Base-by-base conservation (phyloP, 768 basidiomycete species). In the Candolleomyces eurysporus region DNA sequence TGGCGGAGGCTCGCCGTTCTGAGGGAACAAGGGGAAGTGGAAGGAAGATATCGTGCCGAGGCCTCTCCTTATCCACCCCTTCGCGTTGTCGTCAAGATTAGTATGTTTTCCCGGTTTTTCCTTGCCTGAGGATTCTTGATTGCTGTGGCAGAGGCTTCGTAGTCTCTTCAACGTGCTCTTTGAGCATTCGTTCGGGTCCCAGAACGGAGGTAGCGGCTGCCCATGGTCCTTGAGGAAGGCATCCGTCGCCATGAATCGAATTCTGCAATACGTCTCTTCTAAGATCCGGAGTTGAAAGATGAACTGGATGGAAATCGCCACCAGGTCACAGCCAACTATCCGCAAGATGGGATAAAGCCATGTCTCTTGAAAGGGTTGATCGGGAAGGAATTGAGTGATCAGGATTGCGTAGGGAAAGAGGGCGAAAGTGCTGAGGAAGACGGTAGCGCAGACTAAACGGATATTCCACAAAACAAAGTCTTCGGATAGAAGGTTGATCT, bases 201-300 rank as follows among this genome's bases (percentile, higher is more conserved):
- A 56, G 10, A n/a, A 43, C 21, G 31, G 5, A 10, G 54, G 54
- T 4, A 56, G 4, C 11, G 31, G 1, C 19, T 43, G 26, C 19
- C 54, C 54, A 13, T 40, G 19, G 40, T 39, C 32, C 54, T 56
- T 56, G 16, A 56, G 21, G 21, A 21, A 56, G 21, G 14, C 42
- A 39, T 56, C 54, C 36, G 54, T 56, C n/a, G 54, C 54, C 17
- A 56, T 31, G 13, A 56, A 56, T 6, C 54, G 54, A 26, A 56
- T 43, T 16, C 54, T 56, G 10, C 54, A 11, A 36, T 56, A 56
- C 7, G 39, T 39, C 21, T 56, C 54, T 43, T 59, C 49, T 30
- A 59, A 31, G 32, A 59, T 51, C 19, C 58, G 58, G 32, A 59
- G 19, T 36, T 59, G 58, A 16, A 59, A 32, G 16, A 59, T 42